phyloP scores from a whole-genome alignment of 2,329 filamentous ascomycete genomes.

The Exophiala bonariae region DNA sequence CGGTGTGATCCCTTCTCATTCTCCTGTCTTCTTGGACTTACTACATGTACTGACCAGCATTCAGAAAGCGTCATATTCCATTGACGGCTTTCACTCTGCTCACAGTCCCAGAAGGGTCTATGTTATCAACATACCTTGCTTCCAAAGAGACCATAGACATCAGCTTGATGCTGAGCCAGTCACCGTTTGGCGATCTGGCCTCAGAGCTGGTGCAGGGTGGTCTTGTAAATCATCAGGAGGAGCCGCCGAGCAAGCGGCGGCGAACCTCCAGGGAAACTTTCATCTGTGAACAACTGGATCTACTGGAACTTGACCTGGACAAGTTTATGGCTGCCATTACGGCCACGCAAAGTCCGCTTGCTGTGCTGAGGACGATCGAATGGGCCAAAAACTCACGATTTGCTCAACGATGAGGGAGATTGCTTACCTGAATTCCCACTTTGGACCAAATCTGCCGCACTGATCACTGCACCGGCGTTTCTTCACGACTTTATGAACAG shows the following conservation, averaged over 20 bases:
- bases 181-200: no score
- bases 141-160: constrained; percentile 11
- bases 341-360: constrained; percentile 3
- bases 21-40: no score
- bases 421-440: no score
- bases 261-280: background rate
- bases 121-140: constrained; percentile 14
- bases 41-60: background rate
- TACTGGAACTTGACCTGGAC: constrained; percentile 11
- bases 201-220: no score
- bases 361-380: constrained; percentile 12
- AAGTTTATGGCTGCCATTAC: constrained; percentile 16
- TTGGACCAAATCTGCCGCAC: no score
- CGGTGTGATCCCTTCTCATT: no score
- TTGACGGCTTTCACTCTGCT: constrained; percentile 17
- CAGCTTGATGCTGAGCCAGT: constrained; percentile 7
- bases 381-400: background rate
- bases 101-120: constrained; percentile 15
- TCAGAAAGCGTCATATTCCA: constrained; percentile 12
- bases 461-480: no score
- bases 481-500: no score
- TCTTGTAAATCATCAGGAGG: no score
- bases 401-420: background rate
- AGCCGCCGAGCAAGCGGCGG: no score
- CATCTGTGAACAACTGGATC: background rate